Evolutionary conservation across 345 rosid genomes (phyloP).

Genomic region (Populus euphratica): DNA sequence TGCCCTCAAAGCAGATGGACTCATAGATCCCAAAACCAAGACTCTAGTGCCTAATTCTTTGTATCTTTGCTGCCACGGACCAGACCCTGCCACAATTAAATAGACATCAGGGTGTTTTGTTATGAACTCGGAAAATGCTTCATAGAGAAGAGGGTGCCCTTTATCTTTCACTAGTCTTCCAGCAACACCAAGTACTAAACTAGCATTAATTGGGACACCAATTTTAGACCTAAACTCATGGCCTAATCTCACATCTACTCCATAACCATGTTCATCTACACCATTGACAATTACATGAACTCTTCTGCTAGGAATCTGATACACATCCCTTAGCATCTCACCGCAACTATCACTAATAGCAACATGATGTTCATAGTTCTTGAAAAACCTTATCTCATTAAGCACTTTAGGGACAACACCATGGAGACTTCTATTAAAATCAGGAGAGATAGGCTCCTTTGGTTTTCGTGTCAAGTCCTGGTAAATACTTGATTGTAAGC

Average conservation of each 20-base stretch:
- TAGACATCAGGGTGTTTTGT: conserved; percentile 41
- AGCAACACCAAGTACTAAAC: conserved; percentile 67
- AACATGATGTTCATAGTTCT: conserved; percentile 70
- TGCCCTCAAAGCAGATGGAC: conserved; percentile 48
- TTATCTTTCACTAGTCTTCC: conserved; percentile 92
- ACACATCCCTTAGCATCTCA: conserved; percentile 81
- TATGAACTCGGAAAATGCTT: conserved; percentile 54
- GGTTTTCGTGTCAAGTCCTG: conserved; percentile 72
- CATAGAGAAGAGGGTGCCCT: conserved; percentile 73
- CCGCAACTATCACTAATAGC: conserved; percentile 97
- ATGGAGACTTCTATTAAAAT: conserved; percentile 42
- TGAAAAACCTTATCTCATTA: conserved; percentile 77
- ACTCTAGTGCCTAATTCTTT: conserved; percentile 55
- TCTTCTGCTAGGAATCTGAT: conserved; percentile 71
- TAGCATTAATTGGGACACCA: conserved; percentile 52
- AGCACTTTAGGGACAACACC: conserved; percentile 72
- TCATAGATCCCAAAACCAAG: conserved; percentile 67
- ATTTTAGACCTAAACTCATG: conserved; percentile 50
- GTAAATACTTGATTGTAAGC: conserved; percentile 68
- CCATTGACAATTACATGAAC: conserved; percentile 94
- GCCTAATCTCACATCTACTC: conserved; percentile 40
- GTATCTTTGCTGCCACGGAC: conserved; percentile 88
- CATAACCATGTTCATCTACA: conserved; percentile 59
- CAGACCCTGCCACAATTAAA: conserved; percentile 73
- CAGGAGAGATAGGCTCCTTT: conserved; percentile 52